Evolutionary conservation across 179 eudicot genomes (phyloP).

Genomic region (Silene noctiflora): DNA sequence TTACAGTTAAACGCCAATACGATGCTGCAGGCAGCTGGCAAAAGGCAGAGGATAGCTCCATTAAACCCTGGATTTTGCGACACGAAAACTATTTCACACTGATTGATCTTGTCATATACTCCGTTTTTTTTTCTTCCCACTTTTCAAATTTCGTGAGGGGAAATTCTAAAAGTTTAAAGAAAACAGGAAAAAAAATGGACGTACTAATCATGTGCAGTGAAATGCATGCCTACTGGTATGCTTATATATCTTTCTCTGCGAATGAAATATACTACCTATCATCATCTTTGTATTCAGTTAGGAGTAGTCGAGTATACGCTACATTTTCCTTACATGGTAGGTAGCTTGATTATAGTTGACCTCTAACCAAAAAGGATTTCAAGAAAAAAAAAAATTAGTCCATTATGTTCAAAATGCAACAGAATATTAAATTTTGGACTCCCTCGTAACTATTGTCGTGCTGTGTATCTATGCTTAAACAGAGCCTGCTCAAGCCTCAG

Average conservation of each 20-base stretch:
- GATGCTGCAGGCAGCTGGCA: neutral
- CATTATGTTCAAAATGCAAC: too few species aligned
- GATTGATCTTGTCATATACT: neutral
- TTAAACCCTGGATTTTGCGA: neutral
- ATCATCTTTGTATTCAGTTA: neutral
- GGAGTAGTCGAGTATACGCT: neutral
- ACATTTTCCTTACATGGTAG: too few species aligned
- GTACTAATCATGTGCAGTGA: neutral
- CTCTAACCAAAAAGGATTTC: neutral
- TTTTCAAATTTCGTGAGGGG: too few species aligned
- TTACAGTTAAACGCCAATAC: too few species aligned
- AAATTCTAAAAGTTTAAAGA: too few species aligned
- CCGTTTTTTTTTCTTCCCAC: too few species aligned
- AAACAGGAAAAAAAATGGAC: too few species aligned
- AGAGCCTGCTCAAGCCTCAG: slow-evolving; percentile 66
- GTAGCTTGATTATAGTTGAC: neutral
- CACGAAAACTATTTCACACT: neutral
- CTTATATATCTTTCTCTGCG: neutral
- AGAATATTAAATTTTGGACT: too few species aligned
- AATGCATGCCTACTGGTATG: neutral
- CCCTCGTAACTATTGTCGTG: neutral
- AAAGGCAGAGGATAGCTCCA: neutral
- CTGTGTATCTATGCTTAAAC: slow-evolving; percentile 11
- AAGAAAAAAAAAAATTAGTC: too few species aligned
- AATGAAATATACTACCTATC: neutral